Conservation (phyloP, 306 rosid species). For the Boehmeria nivea region DNA sequence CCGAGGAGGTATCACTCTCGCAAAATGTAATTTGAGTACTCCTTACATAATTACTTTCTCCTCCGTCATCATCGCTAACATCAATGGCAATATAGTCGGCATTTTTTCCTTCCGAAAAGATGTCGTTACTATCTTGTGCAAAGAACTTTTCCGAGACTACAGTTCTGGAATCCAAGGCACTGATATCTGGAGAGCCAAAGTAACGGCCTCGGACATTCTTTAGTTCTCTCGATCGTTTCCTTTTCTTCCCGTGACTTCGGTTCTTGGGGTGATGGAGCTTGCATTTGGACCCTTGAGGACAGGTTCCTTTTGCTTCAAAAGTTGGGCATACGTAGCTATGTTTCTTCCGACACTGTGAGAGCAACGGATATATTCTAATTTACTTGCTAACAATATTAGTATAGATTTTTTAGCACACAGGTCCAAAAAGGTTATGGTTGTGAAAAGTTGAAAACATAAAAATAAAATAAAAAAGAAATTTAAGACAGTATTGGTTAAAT, state of each 20-base stretch:
- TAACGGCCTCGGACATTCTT: conserved; percentile 56
- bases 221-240: conserved; percentile 50
- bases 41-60: conserved; percentile 27
- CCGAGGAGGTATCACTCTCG: conserved; percentile 35
- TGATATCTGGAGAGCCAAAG: conserved; percentile 42
- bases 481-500: neutral
- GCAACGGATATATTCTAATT: conserved; percentile 27
- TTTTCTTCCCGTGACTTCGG: conserved; percentile 59
- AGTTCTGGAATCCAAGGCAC: conserved; percentile 27
- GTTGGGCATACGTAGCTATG: conserved; percentile 78
- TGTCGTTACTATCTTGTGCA: conserved; percentile 16
- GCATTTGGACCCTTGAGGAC: conserved; percentile 63
- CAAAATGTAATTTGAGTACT: conserved; percentile 26
- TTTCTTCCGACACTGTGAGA: conserved; percentile 88
- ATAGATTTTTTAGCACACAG: conserved; percentile 13
- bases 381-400: conserved; percentile 30
- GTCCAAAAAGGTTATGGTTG: neutral
- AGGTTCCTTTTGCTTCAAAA: conserved; percentile 80
- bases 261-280: conserved; percentile 85
- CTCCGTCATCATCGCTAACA: conserved; percentile 37
- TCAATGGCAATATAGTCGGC: conserved; percentile 54
- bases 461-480: conserved; percentile 11
- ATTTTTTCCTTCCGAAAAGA: conserved; percentile 28
- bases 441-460: neutral
- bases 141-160: conserved; percentile 24